Evolutionary conservation across 2,329 filamentous ascomycete species (phyloP), one percentile per base, ranked within the genome.

Genomic region (Arthrobotrys conoides): DNA sequence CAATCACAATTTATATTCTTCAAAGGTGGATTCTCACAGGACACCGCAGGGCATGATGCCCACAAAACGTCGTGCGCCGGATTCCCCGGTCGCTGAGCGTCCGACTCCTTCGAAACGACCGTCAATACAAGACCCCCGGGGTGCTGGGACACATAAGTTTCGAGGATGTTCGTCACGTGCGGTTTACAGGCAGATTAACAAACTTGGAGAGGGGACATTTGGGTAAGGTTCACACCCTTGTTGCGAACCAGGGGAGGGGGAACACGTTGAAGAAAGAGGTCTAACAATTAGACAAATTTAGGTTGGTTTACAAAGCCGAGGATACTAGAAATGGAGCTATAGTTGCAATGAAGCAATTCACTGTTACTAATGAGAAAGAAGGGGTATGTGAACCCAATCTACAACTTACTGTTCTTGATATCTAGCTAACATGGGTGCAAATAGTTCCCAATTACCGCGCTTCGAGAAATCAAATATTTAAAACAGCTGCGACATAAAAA

Each of bases 331-430:
- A 90, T 0, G 91, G 92, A 68, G 88, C 89, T 24, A 85, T 95
- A 55, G 92, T 97, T 78, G 96, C 96, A 3, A 85, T 99, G 83
- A 99, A 99, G 87, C 98, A 98, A 88, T 99, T 99, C 81, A 90
- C 99, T 81, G 97, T 98, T 93, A 96, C 98, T 84, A 97, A 98
- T 84, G 96, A 99, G 86, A 98, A 97, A 84, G 96, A 99, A 85
- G 96, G 96, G 63, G 91, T 93, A 85, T 82, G 90, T 86, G 57
- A 48, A 57, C 20, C 1, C 5, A 38, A 14, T 9, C 41, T 24
- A n/a, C 9, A 20, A 33, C 20, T 30, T 30, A 49, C 24, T 18
- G 22, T 9, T 30, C n/a, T 33, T 22, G 68, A 49, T 30, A 70
- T 48, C 6, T 27, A 64, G 67, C 80, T 82, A 80, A 71, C 46